Evolutionary conservation across 257 asterid species (phyloP).

Genomic region (Plantago major): DNA sequence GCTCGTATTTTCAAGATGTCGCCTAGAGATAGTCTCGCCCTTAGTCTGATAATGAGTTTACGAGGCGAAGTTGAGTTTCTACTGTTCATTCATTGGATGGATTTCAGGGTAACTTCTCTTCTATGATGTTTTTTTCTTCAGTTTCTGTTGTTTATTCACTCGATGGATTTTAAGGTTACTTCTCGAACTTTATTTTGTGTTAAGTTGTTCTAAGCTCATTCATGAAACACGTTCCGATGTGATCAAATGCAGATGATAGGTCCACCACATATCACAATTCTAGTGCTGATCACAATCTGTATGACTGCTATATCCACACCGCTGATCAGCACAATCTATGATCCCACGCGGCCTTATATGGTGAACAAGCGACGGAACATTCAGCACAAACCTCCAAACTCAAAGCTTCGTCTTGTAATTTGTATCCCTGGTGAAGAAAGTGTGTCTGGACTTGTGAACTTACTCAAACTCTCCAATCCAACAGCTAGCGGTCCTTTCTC

Average conservation of each 20-base stretch:
- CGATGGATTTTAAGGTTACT: background rate
- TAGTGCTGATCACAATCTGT: conserved; percentile 38
- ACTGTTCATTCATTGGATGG: conserved; percentile 63
- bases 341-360: conserved; percentile 75
- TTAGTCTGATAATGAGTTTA: conserved; percentile 56
- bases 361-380: conserved; percentile 60
- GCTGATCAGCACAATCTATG: conserved; percentile 52
- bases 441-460: conserved; percentile 37
- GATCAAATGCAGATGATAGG: conserved; percentile 48
- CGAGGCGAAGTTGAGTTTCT: conserved; percentile 79
- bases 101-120: conserved; percentile 40
- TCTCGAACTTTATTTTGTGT: background rate
- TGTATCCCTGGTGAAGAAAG: conserved; percentile 48
- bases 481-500: conserved; percentile 36
- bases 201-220: background rate
- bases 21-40: conserved; percentile 58
- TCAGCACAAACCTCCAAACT: conserved; percentile 56
- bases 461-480: conserved; percentile 57
- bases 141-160: conserved; percentile 23
- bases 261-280: conserved; percentile 39
- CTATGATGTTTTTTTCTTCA: conserved; percentile 26
- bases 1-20: conserved; percentile 41
- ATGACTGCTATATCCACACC: conserved; percentile 54
- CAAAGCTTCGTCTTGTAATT: conserved; percentile 47
- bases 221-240: background rate